Base-by-base conservation (phyloP, 2,329 filamentous ascomycete species). In the Trichoderma sp. region DNA sequence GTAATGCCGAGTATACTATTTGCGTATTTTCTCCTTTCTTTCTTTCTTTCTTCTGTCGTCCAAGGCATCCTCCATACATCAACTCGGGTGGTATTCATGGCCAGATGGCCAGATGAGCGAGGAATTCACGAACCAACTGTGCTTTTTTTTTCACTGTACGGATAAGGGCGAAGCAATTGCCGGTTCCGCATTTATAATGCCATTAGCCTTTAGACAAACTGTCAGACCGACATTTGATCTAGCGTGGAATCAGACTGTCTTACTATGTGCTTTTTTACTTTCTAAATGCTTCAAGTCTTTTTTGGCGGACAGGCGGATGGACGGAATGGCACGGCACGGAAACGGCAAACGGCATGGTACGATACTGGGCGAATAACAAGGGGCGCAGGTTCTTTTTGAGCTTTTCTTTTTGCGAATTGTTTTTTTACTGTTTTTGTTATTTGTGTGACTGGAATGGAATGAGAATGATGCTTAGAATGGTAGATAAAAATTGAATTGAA, bases 401-500 rank as follows among this genome's bases (percentile, higher is more conserved):
- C 30, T 43, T 61, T 62, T 43, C 36, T 62, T 43, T 43, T 36
- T 62, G 30, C 12, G n/a, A 1, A 6, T 39, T 39, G 26, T 11
- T 15, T 39, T 15, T 26, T 32, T 34, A 6, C 15, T 53, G 14
- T 39, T 36, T 9, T 32, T 34, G 73, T 69, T 75, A 6, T 70
- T 58, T 72, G 68, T 69, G 61, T 72, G 24, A 24, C 53, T 39
- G 67, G 62, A 70, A 32, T 64, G 47, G 71, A 21, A 70, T 32
- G 57, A 68, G 62, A 58, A 67, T 70, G 60, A 71, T 47, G 60
- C 56, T 58, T 78, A 78, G 77, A 79, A 67, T 71, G 70, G 75
- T 79, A 79, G 77, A 79, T 62, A 79, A 78, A 77, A 70, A 64
- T 63, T 56, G 43, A 70, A 64, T 43, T 62, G 60, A 70, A 63